Base-by-base conservation (phyloP, 1,284 basidiomycete genomes). In the Apiotrichum montevideense region DNA sequence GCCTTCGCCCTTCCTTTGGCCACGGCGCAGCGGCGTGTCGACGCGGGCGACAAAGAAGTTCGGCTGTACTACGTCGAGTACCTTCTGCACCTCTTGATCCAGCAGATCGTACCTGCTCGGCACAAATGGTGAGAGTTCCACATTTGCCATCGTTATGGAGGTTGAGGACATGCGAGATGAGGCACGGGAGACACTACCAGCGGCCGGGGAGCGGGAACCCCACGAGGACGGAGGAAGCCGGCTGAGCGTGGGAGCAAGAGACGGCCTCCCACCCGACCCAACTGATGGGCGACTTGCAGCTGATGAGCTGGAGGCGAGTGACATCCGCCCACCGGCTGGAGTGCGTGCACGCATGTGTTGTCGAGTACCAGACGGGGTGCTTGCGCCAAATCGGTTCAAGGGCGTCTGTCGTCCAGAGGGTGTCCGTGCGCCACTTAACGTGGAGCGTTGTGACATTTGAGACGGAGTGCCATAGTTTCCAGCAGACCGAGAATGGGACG, bases 21-120 rank as follows among this genome's bases (percentile, higher is more conserved):
- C 72, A 34, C 63, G 59, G 32, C 66, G 64, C 50, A 77, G 40
- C 0, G 74, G 52, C 49, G 54, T 59, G 58, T 75, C 75, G 3
- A 75, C 41, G 9, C 74, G 55, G n/a, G 63, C 62, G 3, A 73
- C 66, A 35, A 69, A 63, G 1, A 68, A 50, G 15, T 61, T 54
- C 43, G 68, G 70, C 15, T 61, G 61, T 2, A 61, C 61, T 9
- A 54, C 61, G 3, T 66, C 61, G 13, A 77, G 29, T 6, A 68
- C 56, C 8, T 46, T 34, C 6, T 62, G 52, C 9, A 77, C 66
- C 40, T 65, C 66, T 45, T 59, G 61, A 53, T 77, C 75, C 6
- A 77, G 65, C 9, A 61, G 52, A 55, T 77, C 75, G 50, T 70
- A 71, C 54, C 59, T 65, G 57, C 64, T 69, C 6, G 75, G 72